phyloP scores from a whole-genome alignment of 2,329 filamentous ascomycete genomes.

The Neopestalotiopsis sp. region DNA sequence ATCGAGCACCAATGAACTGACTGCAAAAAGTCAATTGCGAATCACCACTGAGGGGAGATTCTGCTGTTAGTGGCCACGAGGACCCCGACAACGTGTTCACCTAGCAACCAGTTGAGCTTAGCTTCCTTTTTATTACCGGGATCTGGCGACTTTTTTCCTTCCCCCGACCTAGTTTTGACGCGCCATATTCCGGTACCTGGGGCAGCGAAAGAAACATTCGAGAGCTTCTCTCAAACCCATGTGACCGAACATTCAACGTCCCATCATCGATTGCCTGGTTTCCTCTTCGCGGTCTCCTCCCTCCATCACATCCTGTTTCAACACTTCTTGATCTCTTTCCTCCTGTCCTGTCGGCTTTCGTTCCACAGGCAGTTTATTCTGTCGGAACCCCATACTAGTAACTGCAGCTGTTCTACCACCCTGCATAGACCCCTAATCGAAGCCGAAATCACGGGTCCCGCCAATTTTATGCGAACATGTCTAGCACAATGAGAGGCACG shows the following conservation, averaged over 20 bases:
- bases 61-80: not conserved
- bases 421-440: slow-evolving; percentile 18
- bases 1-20: not conserved
- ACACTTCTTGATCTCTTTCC: not conserved
- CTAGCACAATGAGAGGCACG: slow-evolving; percentile 72
- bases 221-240: slow-evolving; percentile 7
- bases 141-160: slow-evolving; percentile 8
- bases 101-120: slow-evolving; percentile 1
- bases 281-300: not conserved
- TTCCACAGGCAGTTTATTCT: not conserved
- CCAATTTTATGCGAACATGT: slow-evolving; percentile 49
- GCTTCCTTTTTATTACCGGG: not conserved
- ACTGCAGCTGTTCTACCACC: not conserved
- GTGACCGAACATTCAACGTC: not conserved
- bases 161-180: slow-evolving; percentile 8
- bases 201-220: not conserved
- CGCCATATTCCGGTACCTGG: slow-evolving; percentile 10
- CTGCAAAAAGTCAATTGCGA: not conserved
- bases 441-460: slow-evolving; percentile 26
- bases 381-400: not conserved
- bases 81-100: not conserved
- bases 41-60: not conserved
- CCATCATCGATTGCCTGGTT: not conserved
- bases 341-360: not conserved
- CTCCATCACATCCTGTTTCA: not conserved